Evolutionary conservation across 1,284 basidiomycete genomes (phyloP).

Genomic region (Pseudomicrostroma phylloplanum): DNA sequence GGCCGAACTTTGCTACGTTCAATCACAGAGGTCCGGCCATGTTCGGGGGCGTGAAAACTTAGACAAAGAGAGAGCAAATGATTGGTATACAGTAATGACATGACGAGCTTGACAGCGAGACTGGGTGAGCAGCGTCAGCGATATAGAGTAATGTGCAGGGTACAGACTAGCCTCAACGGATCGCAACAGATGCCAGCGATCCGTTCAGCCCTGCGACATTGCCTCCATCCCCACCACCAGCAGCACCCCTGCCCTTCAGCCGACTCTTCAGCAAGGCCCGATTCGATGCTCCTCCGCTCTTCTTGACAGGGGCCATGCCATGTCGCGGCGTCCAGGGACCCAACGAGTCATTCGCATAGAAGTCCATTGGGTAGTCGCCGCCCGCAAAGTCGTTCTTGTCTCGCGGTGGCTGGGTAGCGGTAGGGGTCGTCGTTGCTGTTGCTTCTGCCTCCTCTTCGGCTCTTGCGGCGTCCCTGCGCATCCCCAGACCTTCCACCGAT

Average conservation of each 20-base stretch:
- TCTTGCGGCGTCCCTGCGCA: slow-evolving; percentile 5
- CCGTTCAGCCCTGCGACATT: too few species aligned
- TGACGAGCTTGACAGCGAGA: too few species aligned
- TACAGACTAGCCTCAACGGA: too few species aligned
- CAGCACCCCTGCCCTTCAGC: not conserved
- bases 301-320: slow-evolving; percentile 40
- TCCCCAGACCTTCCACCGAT: not conserved
- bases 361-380: slow-evolving; percentile 85
- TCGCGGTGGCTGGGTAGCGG: not conserved
- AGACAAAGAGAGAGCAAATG: too few species aligned
- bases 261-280: slow-evolving; percentile 28
- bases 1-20: slow-evolving; percentile 65
- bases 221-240: too few species aligned
- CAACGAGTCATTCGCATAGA: slow-evolving; percentile 72
- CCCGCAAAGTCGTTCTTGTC: slow-evolving; percentile 42
- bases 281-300: slow-evolving; percentile 24
- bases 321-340: slow-evolving; percentile 53
- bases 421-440: not conserved
- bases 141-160: too few species aligned
- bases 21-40: slow-evolving; percentile 59
- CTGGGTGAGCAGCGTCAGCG: too few species aligned
- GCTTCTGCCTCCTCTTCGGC: slow-evolving; percentile 1
- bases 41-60: slow-evolving; percentile 17
- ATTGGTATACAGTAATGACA: too few species aligned
- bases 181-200: too few species aligned